A percentile compares a stretch with the other conserved stretches of the same genome.
phyloP scores from a whole-genome alignment of 148 eudicot species.

The Drosera capensis region DNA sequence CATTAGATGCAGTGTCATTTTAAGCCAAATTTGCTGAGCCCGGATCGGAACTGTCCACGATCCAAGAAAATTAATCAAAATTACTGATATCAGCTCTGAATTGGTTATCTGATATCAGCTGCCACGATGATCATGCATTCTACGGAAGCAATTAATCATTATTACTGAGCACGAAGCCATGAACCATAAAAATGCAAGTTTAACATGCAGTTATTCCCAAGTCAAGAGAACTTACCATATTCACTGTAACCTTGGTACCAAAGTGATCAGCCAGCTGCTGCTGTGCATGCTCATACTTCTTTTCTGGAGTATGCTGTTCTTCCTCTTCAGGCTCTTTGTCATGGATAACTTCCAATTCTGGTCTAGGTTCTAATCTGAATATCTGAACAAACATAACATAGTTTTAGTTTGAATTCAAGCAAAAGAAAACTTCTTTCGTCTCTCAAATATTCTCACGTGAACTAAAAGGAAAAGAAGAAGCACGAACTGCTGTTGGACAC shows the following conservation, averaged over 20 bases:
- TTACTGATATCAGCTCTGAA: too few species aligned
- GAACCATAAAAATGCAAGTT: not conserved
- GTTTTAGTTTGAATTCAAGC: not conserved
- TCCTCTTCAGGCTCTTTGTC: conserved; percentile 20
- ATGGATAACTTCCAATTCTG: conserved; percentile 15
- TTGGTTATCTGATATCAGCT: not conserved
- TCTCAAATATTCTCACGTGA: too few species aligned
- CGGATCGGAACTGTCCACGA: too few species aligned
- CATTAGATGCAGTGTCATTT: too few species aligned
- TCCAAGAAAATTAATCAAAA: too few species aligned
- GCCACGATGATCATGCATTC: not conserved
- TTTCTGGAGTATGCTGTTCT: conserved; percentile 19
- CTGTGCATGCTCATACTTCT: conserved; percentile 11
- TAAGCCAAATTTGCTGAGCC: too few species aligned
- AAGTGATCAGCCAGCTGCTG: conserved; percentile 16
- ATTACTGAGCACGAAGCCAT: not conserved
- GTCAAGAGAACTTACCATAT: conserved; percentile 21
- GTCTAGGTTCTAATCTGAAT: conserved; percentile 68
- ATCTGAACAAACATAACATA: conserved; percentile 23
- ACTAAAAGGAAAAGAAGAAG: too few species aligned
- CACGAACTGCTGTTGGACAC: too few species aligned
- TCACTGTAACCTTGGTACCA: conserved; percentile 22
- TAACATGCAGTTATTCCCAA: not conserved
- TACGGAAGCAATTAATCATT: not conserved
- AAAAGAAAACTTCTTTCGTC: not conserved